These are phyloP conservation scores for Ceratorhiza oryzae-sativae DNA, from an alignment of 1,284 basidiomycete species.

Conservation along the genomic window DNA sequence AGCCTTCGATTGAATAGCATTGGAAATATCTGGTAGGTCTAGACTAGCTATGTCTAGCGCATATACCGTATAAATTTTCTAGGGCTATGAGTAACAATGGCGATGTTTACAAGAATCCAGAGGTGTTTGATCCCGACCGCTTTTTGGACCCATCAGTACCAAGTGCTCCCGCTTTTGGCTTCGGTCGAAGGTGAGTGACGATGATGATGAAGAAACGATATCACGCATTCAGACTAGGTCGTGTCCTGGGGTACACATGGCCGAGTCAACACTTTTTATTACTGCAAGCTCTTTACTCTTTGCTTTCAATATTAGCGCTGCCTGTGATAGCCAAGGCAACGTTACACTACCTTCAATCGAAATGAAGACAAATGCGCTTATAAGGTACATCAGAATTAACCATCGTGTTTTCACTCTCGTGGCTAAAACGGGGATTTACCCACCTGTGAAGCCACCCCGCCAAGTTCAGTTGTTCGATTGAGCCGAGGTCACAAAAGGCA, in stretches of 20 bases:
- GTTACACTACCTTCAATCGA: too few relatives aligned
- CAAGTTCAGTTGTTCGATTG: conserved; percentile 2
- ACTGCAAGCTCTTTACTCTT: not conserved
- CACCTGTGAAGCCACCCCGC: not conserved
- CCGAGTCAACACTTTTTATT: conserved; percentile 22
- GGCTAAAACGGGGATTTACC: not conserved
- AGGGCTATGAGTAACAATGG: conserved; percentile 40
- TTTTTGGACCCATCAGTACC: conserved; percentile 35
- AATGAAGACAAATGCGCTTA: too few relatives aligned
- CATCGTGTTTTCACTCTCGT: too few relatives aligned
- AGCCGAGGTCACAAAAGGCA: not conserved
- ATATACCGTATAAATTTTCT: not conserved
- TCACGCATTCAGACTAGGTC: conserved; percentile 3
- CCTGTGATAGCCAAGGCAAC: not conserved
- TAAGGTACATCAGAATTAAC: too few relatives aligned
- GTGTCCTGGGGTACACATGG: conserved; percentile 33
- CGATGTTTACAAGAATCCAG: conserved; percentile 38
- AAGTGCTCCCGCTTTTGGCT: conserved; percentile 10
- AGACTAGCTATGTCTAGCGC: not conserved
- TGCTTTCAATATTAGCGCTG: not conserved
- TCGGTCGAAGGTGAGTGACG: conserved; percentile 13
- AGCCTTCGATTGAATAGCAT: not conserved
- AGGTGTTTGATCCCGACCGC: conserved; percentile 43
- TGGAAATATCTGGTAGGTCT: conserved; percentile 41
- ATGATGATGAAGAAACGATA: too few relatives aligned